Evolutionary conservation across 208 protist genomes (phyloP), one percentile per base, ranked within the genome.

Genomic region (Acanthamoeba sp.): DNA sequence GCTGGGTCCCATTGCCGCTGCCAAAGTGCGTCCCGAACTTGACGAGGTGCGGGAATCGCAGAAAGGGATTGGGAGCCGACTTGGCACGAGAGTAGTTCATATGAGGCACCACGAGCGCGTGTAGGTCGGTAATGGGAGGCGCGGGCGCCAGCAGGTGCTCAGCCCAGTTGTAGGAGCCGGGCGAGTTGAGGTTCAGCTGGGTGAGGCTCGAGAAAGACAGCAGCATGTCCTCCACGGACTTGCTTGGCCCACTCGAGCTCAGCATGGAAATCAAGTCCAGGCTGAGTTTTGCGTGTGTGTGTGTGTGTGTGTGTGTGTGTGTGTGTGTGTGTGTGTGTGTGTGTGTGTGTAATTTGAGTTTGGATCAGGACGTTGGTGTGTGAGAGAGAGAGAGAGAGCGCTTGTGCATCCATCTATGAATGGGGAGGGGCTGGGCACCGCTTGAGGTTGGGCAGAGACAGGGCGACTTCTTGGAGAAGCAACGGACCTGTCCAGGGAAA

Each of bases 21-120:
- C 38, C 29, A n/a, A 80, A 80, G 29, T n/a, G 69, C 3, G 38
- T 80, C n/a, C 69, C 69, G 27, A 80, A 80, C 69, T 38, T 80
- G 69, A 32, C 42, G 5, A 80, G 32, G 34, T 48, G 38, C 12
- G 69, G 69, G 29, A 80, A 10, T 4, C 32, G n/a, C 5, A 18
- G 24, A n/a, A 80, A 45, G 24, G 38, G 29, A 80, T 80, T 80
- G 69, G 36, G 12, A 6, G 27, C 27, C 29, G 62, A 71, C 29
- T 5, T 29, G 6, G 29, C 9, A 32, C 69, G 36, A 24, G 10
- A 20, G 69, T 80, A 80, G 69, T 80, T 48, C 69, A 80, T 80
- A 6, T 48, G 29, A 9, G 69, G 69, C 69, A 80, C 69, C 36
- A 80, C 38, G 12, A 80, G 69, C 32, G 7, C 27, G 24, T n/a